phyloP scores from a whole-genome alignment of 495 filamentous ascomycete genomes.

The Aeminium ludgeri region DNA sequence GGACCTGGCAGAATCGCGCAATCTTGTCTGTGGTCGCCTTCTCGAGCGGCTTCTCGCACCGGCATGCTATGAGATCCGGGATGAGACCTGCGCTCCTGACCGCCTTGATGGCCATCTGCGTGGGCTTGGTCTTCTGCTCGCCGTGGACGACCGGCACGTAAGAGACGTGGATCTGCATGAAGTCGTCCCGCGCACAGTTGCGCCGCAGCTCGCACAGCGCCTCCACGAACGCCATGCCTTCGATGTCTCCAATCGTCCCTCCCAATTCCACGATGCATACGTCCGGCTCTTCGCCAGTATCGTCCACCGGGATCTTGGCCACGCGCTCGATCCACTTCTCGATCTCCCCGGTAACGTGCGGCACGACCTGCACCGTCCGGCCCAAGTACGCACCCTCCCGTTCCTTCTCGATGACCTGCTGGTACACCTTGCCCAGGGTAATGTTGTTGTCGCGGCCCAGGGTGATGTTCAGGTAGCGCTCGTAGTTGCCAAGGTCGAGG shows the following conservation, averaged over 20 bases:
- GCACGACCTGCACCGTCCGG: conserved; percentile 84
- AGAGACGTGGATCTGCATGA: conserved; percentile 71
- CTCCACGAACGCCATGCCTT: conserved; percentile 79
- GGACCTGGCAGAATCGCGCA: conserved; percentile 69
- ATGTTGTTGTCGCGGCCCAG: conserved; percentile 74
- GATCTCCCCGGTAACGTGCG: conserved; percentile 77
- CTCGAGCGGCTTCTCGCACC: conserved; percentile 59
- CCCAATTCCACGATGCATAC: conserved; percentile 80
- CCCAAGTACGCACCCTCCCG: conserved; percentile 75
- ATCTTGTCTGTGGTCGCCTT: conserved; percentile 70
- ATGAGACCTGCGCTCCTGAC: conserved; percentile 65
- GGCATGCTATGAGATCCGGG: conserved; percentile 90
- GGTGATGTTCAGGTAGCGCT: conserved; percentile 59
- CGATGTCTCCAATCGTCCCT: conserved; percentile 79
- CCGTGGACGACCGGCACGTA: conserved; percentile 52
- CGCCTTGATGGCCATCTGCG: conserved; percentile 72
- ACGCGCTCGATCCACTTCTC: conserved; percentile 88
- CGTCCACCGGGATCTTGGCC: conserved; percentile 72
- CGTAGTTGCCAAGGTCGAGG: conserved; percentile 93
- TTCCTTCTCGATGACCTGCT: conserved; percentile 67
- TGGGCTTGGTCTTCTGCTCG: conserved; percentile 98
- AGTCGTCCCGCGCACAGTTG: conserved; percentile 59
- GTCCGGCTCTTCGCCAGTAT: conserved; percentile 64
- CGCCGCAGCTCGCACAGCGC: conserved; percentile 62
- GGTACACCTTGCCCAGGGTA: conserved; percentile 90